Conservation (phyloP, 2,329 filamentous ascomycete species). For the Canariomyces notabilis region DNA sequence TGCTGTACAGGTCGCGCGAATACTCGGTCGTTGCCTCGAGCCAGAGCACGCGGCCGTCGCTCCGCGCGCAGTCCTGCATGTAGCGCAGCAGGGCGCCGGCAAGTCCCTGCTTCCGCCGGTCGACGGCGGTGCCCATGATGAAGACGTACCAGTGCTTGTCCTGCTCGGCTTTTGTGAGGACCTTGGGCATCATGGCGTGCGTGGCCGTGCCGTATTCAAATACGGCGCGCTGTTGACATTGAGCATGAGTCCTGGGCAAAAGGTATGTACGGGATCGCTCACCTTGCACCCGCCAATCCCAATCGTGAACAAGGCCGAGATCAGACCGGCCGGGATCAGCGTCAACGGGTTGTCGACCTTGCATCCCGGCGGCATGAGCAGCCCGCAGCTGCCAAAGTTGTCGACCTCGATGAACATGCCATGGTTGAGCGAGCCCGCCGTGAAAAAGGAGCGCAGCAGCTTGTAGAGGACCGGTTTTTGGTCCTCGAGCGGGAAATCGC, state of each 20-base stretch:
- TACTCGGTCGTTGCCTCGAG: background rate
- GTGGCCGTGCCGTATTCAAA: background rate
- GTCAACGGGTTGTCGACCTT: background rate
- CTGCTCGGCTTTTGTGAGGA: background rate
- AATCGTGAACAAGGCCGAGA: background rate
- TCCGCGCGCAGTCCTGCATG: background rate
- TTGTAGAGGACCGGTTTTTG: background rate
- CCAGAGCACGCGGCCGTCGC: background rate
- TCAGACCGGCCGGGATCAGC: background rate
- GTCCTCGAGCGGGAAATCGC: background rate
- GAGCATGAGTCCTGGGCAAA: background rate
- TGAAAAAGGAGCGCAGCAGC: background rate
- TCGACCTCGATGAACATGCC: background rate
- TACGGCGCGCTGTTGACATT: background rate
- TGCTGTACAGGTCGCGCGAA: constrained; percentile 1
- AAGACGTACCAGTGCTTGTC: constrained; percentile 6
- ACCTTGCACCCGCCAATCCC: background rate
- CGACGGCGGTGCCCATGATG: background rate
- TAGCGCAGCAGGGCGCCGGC: background rate
- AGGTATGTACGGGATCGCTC: background rate
- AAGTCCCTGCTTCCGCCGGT: background rate
- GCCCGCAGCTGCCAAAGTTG: background rate
- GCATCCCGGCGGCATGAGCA: background rate
- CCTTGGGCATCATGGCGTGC: background rate
- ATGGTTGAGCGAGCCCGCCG: background rate